Base-by-base conservation (phyloP, 176 grass and related monocot species). In the Pontederia paniculata region DNA sequence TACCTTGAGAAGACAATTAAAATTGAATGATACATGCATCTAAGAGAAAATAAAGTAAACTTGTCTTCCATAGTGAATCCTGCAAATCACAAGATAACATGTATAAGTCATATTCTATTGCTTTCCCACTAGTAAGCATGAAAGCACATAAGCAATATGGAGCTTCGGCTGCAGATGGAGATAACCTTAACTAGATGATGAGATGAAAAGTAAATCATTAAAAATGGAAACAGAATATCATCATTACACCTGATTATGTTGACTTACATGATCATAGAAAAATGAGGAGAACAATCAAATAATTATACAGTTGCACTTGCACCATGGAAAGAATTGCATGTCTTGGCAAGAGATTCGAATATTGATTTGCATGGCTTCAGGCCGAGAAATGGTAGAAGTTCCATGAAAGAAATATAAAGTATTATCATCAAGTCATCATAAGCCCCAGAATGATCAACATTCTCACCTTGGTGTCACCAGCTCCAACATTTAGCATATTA, bases 21-120 rank as follows among this genome's bases (percentile, higher is more conserved):
- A 68, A 45, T 21, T 75, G 23, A 54, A 17, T 79, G 85, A 89
- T 96, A 96, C 90, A 86, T 59, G 79, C 59, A 13, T 96, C 90
- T 49, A 96, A 68, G 74, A 77, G 43, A 68, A 96, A 75, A 78
- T 89, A 68, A 67, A 77, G 52, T 60, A 96, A 73, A 75, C 77
- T 65, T 51, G 74, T 76, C 58, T 59, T 73, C 62, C 65, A 77
- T 25, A 89, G 69, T 71, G 89, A 59, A 52, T 71, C 90, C 85
- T 89, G 82, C 67, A 89, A 71, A 79, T 45, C 11, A 63, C 10
- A 74, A 47, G 6, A 52, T 1, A 63, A 45, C 45, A 1, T 14
- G 23, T 42, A 41, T 77, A 60, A 64, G 52, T 45, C 47, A 68
- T n/a, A n/a, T n/a, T n/a, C n/a, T n/a, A n/a, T n/a, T n/a, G 28